Base-by-base conservation (phyloP, 2,329 filamentous ascomycete genomes). In the Anthostomella pinea region DNA sequence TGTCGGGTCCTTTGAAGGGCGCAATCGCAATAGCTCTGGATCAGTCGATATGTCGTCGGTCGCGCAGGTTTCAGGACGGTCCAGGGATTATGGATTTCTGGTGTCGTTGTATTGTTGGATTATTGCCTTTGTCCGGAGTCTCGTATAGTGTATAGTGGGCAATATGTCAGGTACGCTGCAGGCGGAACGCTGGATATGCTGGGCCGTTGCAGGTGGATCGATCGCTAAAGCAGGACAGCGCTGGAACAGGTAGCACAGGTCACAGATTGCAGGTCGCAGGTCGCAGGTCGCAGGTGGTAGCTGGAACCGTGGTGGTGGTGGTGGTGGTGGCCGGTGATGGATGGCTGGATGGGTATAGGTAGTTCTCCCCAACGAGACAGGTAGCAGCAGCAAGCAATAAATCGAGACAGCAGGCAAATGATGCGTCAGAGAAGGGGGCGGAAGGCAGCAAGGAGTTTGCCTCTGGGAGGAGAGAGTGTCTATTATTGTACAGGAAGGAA, bases 211-310 rank as follows among this genome's bases (percentile, higher is more conserved):
- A 52, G 33, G 48, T 52, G 43, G 43, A 44, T 46, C 47, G 49
- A 46, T 58, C 47, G 51, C 49, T 52, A 52, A 56, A 51, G 49
- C 45, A 53, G 45, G 38, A 49, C 47, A 52, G 45, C 35, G 41
- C 47, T 54, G 48, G 52, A 51, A 53, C 50, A 52, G 41, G 52
- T 56, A 36, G 55, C 40, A 56, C 54, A 56, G 44, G 38, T n/a
- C n/a, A n/a, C n/a, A n/a, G n/a, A n/a, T n/a, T n/a, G n/a, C n/a
- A n/a, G n/a, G n/a, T n/a, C n/a, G n/a, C n/a, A n/a, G n/a, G n/a
- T n/a, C n/a, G n/a, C n/a, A n/a, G n/a, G n/a, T n/a, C 33, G 39
- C 34, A 48, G 33, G 28, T 34, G 32, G 44, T 34, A 40, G 30
- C 23, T 14, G 18, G 6, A 18, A 14, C 30, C 18, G 30, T 15